These are phyloP conservation scores for Debaryomyces fabryi DNA, from an alignment of 1,139 yeast genomes.

Conservation along the genomic window DNA sequence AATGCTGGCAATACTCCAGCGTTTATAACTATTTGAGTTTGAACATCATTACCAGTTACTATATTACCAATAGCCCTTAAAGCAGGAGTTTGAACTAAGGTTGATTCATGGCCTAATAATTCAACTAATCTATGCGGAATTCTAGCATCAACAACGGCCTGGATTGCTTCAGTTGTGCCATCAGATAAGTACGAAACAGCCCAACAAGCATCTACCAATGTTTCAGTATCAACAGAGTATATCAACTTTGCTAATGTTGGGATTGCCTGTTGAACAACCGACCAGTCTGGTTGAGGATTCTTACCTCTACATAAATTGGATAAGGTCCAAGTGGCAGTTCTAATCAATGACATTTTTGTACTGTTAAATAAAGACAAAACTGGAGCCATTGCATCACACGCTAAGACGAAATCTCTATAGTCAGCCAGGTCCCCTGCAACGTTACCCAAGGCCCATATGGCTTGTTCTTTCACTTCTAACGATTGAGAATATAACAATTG, in stretches of 20 bases:
- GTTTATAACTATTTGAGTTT: slow-evolving; percentile 93
- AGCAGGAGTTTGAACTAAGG: slow-evolving; percentile 95
- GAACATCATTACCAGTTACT: slow-evolving; percentile 94
- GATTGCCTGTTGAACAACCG: slow-evolving; percentile 77
- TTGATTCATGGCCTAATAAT: slow-evolving; percentile 77
- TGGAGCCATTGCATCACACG: slow-evolving; percentile 87
- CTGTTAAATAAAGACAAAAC: slow-evolving; percentile 77
- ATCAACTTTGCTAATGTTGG: slow-evolving; percentile 92
- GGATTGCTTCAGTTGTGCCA: slow-evolving; percentile 90
- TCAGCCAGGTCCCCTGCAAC: slow-evolving; percentile 96
- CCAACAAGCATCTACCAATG: slow-evolving; percentile 98
- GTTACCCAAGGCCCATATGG: slow-evolving; percentile 98
- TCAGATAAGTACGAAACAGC: slow-evolving; percentile 94
- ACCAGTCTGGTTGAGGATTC: slow-evolving; percentile 96
- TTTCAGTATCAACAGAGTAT: slow-evolving; percentile 89
- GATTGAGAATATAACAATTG: slow-evolving; percentile 78
- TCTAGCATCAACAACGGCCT: slow-evolving; percentile 95
- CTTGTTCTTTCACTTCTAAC: slow-evolving; percentile 94
- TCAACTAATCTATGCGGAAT: slow-evolving; percentile 94
- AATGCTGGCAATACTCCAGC: slow-evolving; percentile 90
- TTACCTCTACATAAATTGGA: slow-evolving; percentile 96
- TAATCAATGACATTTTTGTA: slow-evolving; percentile 81
- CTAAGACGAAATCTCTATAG: slow-evolving; percentile 85
- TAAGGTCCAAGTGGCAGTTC: slow-evolving; percentile 98
- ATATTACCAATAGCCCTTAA: slow-evolving; percentile 96